A percentile compares a stretch with the other conserved stretches of the same genome.
phyloP scores from a whole-genome alignment of 1,284 basidiomycete genomes.

The Malassezia cuniculi region DNA sequence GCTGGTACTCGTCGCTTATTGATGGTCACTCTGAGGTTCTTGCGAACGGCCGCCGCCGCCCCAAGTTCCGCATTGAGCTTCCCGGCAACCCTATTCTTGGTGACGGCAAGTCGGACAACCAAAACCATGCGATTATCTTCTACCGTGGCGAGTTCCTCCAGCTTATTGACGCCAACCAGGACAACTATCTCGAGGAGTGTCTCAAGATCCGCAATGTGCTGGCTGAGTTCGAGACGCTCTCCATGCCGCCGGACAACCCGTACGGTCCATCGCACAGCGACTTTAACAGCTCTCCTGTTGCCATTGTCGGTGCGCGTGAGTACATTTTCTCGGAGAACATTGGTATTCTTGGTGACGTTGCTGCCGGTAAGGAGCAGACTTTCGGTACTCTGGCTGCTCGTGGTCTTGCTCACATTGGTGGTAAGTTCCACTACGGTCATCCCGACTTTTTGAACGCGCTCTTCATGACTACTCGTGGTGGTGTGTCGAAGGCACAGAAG shows the following conservation, averaged over 20 bases:
- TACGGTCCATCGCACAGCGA: conserved; percentile 58
- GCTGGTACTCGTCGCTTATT: conserved; percentile 88
- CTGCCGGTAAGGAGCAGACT: conserved; percentile 97
- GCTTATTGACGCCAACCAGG: conserved; percentile 98
- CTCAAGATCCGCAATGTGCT: conserved; percentile 98
- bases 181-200: conserved; percentile 99
- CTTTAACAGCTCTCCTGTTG: conserved; percentile 76
- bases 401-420: conserved; percentile 89
- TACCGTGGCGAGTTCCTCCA: conserved; percentile 98
- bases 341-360: conserved; percentile 93
- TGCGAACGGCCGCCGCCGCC: conserved; percentile 71
- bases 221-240: conserved; percentile 91
- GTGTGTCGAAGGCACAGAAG: conserved; percentile 97
- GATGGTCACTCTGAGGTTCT: conserved; percentile 95
- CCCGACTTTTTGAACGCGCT: conserved; percentile 97
- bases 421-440: conserved; percentile 96
- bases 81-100: conserved; percentile 98
- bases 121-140: conserved; percentile 98
- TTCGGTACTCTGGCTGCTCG: conserved; percentile 94
- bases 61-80: conserved; percentile 96
- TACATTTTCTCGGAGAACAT: conserved; percentile 99
- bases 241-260: conserved; percentile 70
- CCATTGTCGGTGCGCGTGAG: conserved; percentile 95
- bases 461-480: conserved; percentile 96
- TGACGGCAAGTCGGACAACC: conserved; percentile 98